Evolutionary conservation across 2,329 filamentous ascomycete species (phyloP).

Genomic region (Monilinia fructicola): DNA sequence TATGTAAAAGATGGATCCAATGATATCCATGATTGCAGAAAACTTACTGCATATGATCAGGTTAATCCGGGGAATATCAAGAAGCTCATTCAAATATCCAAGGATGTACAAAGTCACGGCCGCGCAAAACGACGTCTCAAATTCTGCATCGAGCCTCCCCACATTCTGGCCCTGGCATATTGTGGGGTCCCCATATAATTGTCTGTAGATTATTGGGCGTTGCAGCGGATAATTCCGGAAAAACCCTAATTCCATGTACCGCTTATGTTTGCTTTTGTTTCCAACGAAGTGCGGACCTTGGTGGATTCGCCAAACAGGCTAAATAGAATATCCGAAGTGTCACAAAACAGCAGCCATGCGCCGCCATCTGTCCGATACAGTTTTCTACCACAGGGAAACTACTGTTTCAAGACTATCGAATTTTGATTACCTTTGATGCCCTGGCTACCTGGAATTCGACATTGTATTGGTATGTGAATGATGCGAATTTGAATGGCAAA

Average conservation of each 20-base stretch:
- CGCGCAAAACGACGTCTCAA: conserved; percentile 2
- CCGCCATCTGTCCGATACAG: conserved; percentile 4
- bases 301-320: conserved; percentile 12
- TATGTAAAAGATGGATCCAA: not conserved
- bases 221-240: conserved; percentile 26
- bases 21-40: not conserved
- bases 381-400: conserved; percentile 8
- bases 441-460: not conserved
- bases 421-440: not conserved
- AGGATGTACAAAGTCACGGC: conserved; percentile 7
- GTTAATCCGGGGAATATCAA: conserved; percentile 13
- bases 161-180: conserved; percentile 5
- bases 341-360: not conserved
- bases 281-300: not conserved
- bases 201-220: not conserved
- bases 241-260: conserved; percentile 29
- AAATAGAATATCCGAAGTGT: conserved; percentile 15
- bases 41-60: not conserved
- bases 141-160: conserved; percentile 12
- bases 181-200: conserved; percentile 18
- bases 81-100: conserved; percentile 15
- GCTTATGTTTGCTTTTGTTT: not conserved
- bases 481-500: not conserved
- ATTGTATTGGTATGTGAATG: not conserved
- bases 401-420: not conserved